Conservation (phyloP, 2,329 filamentous ascomycete species). For the Scytalidium lignicola region DNA sequence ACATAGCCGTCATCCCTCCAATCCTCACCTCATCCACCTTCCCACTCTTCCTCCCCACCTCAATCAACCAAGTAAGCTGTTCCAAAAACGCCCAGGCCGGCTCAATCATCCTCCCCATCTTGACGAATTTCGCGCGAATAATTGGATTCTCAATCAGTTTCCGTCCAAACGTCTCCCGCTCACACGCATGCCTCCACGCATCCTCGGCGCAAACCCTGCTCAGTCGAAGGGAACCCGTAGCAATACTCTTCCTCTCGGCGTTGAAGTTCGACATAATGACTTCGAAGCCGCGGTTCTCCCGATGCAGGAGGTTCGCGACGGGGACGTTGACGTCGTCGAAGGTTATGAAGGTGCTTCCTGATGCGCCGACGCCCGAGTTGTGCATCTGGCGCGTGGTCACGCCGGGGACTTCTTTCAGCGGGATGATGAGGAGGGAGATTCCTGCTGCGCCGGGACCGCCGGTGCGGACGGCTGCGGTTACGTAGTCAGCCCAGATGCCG, state of each 20-base stretch:
- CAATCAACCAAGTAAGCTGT: slow-evolving; percentile 44
- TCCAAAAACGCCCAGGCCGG: slow-evolving; percentile 58
- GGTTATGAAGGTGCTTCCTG: slow-evolving; percentile 49
- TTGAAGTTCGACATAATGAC: slow-evolving; percentile 59
- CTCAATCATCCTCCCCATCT: slow-evolving; percentile 54
- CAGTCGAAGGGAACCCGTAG: slow-evolving; percentile 51
- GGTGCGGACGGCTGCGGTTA: slow-evolving; percentile 57
- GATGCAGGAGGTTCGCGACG: slow-evolving; percentile 45
- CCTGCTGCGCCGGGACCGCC: slow-evolving; percentile 47
- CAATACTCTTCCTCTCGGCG: slow-evolving; percentile 53
- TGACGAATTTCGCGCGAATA: slow-evolving; percentile 55
- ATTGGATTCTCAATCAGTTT: slow-evolving; percentile 53
- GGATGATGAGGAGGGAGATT: slow-evolving; percentile 54
- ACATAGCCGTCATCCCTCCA: slow-evolving; percentile 45
- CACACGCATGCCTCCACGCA: slow-evolving; percentile 45
- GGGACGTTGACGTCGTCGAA: slow-evolving; percentile 53
- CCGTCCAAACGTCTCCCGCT: slow-evolving; percentile 52
- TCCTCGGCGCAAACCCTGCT: slow-evolving; percentile 51
- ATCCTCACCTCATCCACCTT: slow-evolving; percentile 33
- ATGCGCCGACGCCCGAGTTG: slow-evolving; percentile 63
- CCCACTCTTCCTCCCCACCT: slow-evolving; percentile 10
- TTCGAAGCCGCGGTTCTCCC: slow-evolving; percentile 50
- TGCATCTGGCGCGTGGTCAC: slow-evolving; percentile 49
- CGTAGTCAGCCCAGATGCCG: slow-evolving; percentile 54
- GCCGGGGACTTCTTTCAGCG: slow-evolving; percentile 40